Base-by-base conservation (phyloP, 305 asterid genomes). In the Euphrasia arctica region DNA sequence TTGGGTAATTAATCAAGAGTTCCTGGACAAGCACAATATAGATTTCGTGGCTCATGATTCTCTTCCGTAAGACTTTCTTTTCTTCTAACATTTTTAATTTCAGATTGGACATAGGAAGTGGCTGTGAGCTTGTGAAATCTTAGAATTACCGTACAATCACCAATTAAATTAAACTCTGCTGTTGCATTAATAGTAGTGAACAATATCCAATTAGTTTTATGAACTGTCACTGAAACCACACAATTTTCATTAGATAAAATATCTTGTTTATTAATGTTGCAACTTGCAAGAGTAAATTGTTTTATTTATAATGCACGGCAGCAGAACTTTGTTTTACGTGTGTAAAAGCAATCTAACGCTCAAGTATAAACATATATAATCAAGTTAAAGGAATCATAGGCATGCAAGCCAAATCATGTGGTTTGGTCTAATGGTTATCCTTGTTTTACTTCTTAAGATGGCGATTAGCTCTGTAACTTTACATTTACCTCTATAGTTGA, bases 41-140 rank as follows among this genome's bases (percentile, higher is more conserved):
- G 98, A 85, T 75, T 92, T 69, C 62, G 98, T 92, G 66, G 97
- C 97, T 14, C 98, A 92, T 70, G 98, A 92, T 65, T 75, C 98
- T 75, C 96, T 92, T 74, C 98, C 96, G 98, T 92, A 85, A 84
- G 97, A 61, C 4, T 65, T 64, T 67, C 54, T 67, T 74, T 51
- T 65, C 75, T 70, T 52, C 51, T 62, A 29, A 76, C 60, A 52
- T 62, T 62, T 18, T 43, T 28, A 49, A 31, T 43, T 59, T 63
- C 47, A 14, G 60, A 66, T 34, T 50, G 25, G 50, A 29, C 28
- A 52, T 18, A 15, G 4, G 58, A 51, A 52, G 63, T 58, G 14
- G 49, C 27, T 42, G 5, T 5, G 14, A 8, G 11, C 11, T 32
- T 31, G 11, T 15, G 36, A 36, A 10, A 32, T 27, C 42, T 28